Evolutionary conservation across 2,329 filamentous ascomycete genomes (phyloP), one percentile per base, ranked within the genome.

Genomic region (Colletotrichum lini): DNA sequence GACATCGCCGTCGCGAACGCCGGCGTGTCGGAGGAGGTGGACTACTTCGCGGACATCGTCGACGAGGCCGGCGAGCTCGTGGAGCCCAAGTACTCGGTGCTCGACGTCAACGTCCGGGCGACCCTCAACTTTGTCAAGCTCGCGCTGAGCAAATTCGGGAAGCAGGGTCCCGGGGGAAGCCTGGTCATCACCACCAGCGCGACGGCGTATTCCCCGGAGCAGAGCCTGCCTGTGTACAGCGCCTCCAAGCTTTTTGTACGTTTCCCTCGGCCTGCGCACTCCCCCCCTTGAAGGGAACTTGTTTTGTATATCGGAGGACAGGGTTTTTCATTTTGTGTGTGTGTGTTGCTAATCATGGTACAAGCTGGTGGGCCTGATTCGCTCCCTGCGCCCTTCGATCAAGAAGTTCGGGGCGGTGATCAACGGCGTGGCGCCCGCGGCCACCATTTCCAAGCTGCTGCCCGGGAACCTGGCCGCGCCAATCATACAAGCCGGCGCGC

Each of bases 121-220:
- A 75, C 77, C 0, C 40, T 80, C 5, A 79, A 83, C 69, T 76
- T 79, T 15, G 71, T 79, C 57, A 83, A 82, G 72, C 74, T 84
- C 0, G 78, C 78, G 0, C 65, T 76, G 63, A 75, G 74, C 38
- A 53, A 26, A 13, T 78, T 82, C 75, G 68, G 73, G 13, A 70
- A 66, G 64, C 62, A 77, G 12, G 42, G 61, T 5, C 72, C 57
- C 35, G 71, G 0, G 5, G 80, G 81, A 6, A 80, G 79, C 65
- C 78, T 83, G 40, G 81, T 83, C 21, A 78, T 84, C 58, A 82
- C 80, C 1, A 69, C 77, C 8, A 82, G 81, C 67, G 77, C 79
- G 1, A 80, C 80, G 7, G 80, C 78, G 0, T 83, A 83, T 66
- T 69, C 77, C 1, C 80, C 82, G 13, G 82, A 84, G 72, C 78